Conservation (phyloP, 768 basidiomycete genomes). For the Baorangia bicolor region DNA sequence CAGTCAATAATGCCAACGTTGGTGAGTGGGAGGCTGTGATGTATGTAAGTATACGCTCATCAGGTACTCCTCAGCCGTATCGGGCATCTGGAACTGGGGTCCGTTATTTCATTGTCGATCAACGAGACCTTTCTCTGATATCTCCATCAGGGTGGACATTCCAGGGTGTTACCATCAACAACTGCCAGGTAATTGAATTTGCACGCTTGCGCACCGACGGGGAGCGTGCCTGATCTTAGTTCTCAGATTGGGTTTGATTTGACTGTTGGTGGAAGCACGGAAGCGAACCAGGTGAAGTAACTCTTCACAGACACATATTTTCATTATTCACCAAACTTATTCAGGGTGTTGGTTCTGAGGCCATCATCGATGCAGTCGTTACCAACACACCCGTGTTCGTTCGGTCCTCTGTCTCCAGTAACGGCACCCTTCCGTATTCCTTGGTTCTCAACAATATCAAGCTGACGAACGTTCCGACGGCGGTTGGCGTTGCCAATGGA, state of each 20-base stretch:
- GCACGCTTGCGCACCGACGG: background rate
- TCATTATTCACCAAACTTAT: background rate
- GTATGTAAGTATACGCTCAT: background rate
- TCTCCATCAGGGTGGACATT: slow-evolving; percentile 46
- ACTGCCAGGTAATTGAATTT: slow-evolving; percentile 26
- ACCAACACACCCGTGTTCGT: slow-evolving; percentile 46
- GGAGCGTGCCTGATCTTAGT: background rate
- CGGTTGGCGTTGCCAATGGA: slow-evolving; percentile 34
- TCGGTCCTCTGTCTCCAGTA: slow-evolving; percentile 34
- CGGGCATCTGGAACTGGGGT: slow-evolving; percentile 44
- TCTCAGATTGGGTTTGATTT: slow-evolving; percentile 47
- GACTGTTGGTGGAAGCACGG: slow-evolving; percentile 36
- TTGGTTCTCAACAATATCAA: slow-evolving; percentile 37
- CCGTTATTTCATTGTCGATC: background rate
- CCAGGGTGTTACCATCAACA: slow-evolving; percentile 48
- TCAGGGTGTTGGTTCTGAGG: slow-evolving; percentile 43
- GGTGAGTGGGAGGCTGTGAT: slow-evolving; percentile 23
- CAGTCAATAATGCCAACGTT: slow-evolving; percentile 44
- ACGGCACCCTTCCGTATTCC: slow-evolving; percentile 32
- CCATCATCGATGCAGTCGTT: slow-evolving; percentile 47
- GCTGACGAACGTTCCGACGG: slow-evolving; percentile 33
- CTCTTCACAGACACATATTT: background rate
- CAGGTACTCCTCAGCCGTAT: slow-evolving; percentile 20
- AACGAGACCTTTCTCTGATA: background rate
- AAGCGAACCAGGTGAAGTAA: slow-evolving; percentile 31